Conservation (phyloP, 192 early-diverging fungal species). For the Powellomyces hirtus region DNA sequence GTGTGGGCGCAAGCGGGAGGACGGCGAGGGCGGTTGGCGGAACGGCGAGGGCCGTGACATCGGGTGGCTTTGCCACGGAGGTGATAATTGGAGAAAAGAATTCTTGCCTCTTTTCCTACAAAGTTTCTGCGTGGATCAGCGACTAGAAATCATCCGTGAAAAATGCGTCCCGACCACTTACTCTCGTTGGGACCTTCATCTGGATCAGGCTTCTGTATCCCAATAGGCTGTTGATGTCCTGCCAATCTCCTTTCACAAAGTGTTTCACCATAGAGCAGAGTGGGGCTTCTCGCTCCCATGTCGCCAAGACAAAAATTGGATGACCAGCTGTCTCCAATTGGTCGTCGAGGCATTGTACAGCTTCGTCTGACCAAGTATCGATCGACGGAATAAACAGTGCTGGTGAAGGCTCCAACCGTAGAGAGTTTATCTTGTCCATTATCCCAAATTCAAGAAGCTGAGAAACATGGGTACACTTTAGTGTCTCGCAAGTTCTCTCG, state of each 20-base stretch:
- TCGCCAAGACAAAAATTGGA: constrained; percentile 39
- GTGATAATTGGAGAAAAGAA: constrained; percentile 39
- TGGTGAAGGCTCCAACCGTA: not conserved
- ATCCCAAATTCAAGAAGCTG: constrained; percentile 3
- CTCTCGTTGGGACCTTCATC: constrained; percentile 20
- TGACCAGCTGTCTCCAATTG: not conserved
- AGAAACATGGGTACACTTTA: too few relatives aligned
- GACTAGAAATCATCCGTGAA: too few relatives aligned
- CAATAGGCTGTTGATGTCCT: constrained; percentile 8
- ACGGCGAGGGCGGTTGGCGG: constrained; percentile 29
- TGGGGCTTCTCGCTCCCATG: not conserved
- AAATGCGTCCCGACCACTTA: too few relatives aligned
- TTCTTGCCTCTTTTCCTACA: too few relatives aligned
- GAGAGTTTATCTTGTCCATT: not conserved
- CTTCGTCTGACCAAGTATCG: constrained; percentile 9
- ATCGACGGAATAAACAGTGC: not conserved
- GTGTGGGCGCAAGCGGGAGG: constrained; percentile 48
- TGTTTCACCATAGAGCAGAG: not conserved
- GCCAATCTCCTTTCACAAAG: constrained; percentile 7
- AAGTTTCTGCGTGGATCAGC: too few relatives aligned
- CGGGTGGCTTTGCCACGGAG: constrained; percentile 32
- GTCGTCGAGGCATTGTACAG: not conserved
- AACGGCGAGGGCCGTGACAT: not conserved
- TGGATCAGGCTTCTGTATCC: constrained; percentile 14
- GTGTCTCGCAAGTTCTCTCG: too few relatives aligned